These are phyloP conservation scores for Oxytropis ochrocephala DNA, from an alignment of 306 rosid species.

Conservation along the genomic window DNA sequence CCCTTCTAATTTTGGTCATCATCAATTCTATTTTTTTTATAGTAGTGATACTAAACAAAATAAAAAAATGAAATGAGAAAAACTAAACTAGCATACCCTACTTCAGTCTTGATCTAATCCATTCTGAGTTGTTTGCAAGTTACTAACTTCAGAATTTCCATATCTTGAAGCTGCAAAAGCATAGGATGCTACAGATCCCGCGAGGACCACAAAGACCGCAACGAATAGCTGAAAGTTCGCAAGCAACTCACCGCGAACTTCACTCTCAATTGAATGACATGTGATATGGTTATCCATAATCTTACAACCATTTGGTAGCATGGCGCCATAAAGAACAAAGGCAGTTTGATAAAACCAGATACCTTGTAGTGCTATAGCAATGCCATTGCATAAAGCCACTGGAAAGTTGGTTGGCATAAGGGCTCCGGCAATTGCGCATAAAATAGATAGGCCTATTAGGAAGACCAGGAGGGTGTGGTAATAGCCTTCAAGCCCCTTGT, in stretches of 20 bases:
- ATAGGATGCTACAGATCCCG: conserved; percentile 51
- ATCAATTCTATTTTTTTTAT: no score
- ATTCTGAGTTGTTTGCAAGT: conserved; percentile 28
- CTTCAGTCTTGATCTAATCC: conserved; percentile 39
- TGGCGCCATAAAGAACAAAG: conserved; percentile 86
- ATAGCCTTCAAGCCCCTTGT: conserved; percentile 88
- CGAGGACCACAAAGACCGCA: conserved; percentile 49
- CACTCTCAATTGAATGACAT: conserved; percentile 62
- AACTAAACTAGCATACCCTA: not conserved
- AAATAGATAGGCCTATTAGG: conserved; percentile 63
- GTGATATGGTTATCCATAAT: conserved; percentile 34
- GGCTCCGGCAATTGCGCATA: conserved; percentile 61
- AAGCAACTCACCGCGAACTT: conserved; percentile 78
- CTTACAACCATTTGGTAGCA: conserved; percentile 86
- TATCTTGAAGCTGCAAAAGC: conserved; percentile 54
- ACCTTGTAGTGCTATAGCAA: conserved; percentile 86
- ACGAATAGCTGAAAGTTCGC: conserved; percentile 87
- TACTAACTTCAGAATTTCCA: conserved; percentile 33
- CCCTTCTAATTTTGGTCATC: no score
- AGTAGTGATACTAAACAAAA: no score
- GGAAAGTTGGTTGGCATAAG: conserved; percentile 81
- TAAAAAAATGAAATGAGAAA: no score
- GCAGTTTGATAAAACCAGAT: conserved; percentile 98
- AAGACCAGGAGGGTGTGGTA: conserved; percentile 80
- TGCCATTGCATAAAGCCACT: conserved; percentile 58